phyloP scores from a whole-genome alignment of 163 green algal genomes.

The Scenedesmus sp. region DNA sequence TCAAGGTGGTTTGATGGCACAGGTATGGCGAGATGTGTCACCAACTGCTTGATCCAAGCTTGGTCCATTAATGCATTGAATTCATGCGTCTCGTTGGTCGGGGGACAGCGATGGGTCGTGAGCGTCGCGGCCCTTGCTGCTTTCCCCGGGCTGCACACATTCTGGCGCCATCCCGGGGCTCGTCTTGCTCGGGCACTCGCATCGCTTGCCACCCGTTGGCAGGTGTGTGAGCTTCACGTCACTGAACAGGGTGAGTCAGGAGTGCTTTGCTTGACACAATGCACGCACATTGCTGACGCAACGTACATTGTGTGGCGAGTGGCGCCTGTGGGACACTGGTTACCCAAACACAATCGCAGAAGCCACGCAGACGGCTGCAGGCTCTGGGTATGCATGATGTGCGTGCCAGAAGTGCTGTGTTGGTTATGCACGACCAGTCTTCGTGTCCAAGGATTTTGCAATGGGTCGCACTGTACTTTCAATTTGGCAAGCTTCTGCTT shows the following conservation, averaged over 20 bases:
- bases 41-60: not conserved
- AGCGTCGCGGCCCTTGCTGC: not conserved
- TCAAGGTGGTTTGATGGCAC: not conserved
- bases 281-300: constrained; percentile 1
- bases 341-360: not conserved
- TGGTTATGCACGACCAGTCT: not conserved
- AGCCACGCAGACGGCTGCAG: not conserved
- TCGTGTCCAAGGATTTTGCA: not conserved
- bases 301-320: not conserved
- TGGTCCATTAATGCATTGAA: not conserved
- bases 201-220: not conserved
- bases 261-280: not conserved
- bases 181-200: not conserved
- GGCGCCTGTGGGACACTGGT: not conserved
- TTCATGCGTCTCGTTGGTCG: not conserved
- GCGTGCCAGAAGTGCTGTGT: not conserved
- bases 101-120: not conserved
- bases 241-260: not conserved
- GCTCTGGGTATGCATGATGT: not conserved
- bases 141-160: not conserved
- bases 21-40: not conserved
- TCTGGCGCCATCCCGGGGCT: not conserved
- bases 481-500: not conserved
- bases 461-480: not conserved
- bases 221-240: not conserved